Evolutionary conservation across 2,329 filamentous ascomycete species (phyloP).

Genomic region (Aureobasidium sp.): DNA sequence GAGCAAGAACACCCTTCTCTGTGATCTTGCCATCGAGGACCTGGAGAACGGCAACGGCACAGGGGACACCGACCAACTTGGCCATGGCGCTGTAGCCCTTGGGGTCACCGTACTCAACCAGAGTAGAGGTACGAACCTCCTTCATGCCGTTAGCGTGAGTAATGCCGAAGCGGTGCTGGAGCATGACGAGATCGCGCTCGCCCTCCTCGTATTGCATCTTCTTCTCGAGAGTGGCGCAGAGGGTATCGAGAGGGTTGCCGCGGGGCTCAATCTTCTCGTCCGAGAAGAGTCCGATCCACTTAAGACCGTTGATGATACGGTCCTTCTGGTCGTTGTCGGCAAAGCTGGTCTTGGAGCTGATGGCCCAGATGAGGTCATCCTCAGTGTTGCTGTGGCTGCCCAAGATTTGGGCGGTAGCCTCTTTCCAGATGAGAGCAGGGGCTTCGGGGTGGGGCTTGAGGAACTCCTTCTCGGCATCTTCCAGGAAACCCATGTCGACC

Average conservation of each 20-base stretch:
- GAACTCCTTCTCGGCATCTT: constrained; percentile 56
- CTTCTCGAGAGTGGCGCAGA: constrained; percentile 79
- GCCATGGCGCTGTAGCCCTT: constrained; percentile 73
- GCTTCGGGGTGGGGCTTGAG: constrained; percentile 47
- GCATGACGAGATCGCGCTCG: constrained; percentile 75
- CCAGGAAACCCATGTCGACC: constrained; percentile 83
- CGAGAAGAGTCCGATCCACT: constrained; percentile 64
- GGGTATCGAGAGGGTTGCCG: constrained; percentile 79
- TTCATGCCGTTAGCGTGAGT: constrained; percentile 70
- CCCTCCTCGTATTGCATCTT: constrained; percentile 82
- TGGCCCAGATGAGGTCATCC: constrained; percentile 56
- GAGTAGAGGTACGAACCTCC: constrained; percentile 71
- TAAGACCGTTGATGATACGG: constrained; percentile 61
- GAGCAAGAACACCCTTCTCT: constrained; percentile 54
- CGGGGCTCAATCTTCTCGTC: constrained; percentile 60
- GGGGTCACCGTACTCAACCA: constrained; percentile 74
- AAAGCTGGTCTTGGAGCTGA: constrained; percentile 70
- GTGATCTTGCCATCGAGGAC: constrained; percentile 29
- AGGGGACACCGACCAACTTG: constrained; percentile 68
- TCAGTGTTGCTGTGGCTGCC: constrained; percentile 58
- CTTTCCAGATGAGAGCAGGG: constrained; percentile 61
- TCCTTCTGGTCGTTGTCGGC: constrained; percentile 57
- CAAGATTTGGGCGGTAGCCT: constrained; percentile 71
- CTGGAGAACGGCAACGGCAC: constrained; percentile 56
- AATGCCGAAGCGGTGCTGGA: constrained; percentile 77